Evolutionary conservation across 2,329 filamentous ascomycete genomes (phyloP).

Genomic region (Fusarium sp.): DNA sequence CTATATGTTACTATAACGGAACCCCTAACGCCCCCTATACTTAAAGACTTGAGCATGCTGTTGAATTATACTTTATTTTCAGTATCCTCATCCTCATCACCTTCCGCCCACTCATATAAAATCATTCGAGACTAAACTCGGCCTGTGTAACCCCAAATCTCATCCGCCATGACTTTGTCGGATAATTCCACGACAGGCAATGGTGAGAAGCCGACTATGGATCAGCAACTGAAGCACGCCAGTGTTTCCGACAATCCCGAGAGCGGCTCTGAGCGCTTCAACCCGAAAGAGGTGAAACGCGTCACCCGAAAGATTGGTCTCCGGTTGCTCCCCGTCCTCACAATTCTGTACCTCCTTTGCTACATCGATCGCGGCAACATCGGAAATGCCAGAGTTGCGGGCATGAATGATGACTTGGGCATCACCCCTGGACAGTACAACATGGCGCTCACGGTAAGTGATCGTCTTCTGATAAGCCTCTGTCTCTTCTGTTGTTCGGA

Average conservation of each 20-base stretch:
- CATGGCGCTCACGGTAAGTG: conserved; percentile 57
- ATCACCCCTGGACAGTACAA: conserved; percentile 69
- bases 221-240: background rate
- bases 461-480: background rate
- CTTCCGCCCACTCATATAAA: background rate
- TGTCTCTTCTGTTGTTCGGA: background rate
- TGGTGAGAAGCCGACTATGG: background rate
- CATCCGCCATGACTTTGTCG: background rate
- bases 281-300: background rate
- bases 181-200: background rate
- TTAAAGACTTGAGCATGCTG: background rate
- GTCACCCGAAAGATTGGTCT: background rate
- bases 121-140: background rate
- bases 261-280: background rate
- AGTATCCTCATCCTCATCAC: background rate
- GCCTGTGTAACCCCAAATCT: background rate
- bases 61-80: background rate
- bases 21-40: background rate
- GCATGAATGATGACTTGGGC: conserved; percentile 47
- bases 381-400: conserved; percentile 22
- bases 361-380: background rate
- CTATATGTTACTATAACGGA: background rate
- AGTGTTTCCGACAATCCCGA: background rate
- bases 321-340: background rate
- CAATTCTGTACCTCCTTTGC: background rate